Base-by-base conservation (phyloP, 129 eudicot genomes). In the Centrapalus pauciflorus region DNA sequence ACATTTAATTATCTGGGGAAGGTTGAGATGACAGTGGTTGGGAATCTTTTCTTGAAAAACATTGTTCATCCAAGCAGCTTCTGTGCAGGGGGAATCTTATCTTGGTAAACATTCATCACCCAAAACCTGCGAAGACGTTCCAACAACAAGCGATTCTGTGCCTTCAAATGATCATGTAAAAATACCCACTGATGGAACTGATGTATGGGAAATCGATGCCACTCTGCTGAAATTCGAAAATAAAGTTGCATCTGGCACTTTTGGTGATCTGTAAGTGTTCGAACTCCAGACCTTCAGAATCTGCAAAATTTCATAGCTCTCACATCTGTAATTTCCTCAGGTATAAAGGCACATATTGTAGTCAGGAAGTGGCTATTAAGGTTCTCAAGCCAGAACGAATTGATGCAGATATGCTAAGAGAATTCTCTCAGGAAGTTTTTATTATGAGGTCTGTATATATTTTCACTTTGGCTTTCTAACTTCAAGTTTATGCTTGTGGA, bases 281-380 rank as follows among this genome's bases (percentile, higher is more conserved):
- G 43, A 67, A 55, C 40, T 26, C 26, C 35, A 17, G 4, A 27
- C 40, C 16, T 62, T 20, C 54, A 8, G 28, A 49, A 68, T 70
- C 2, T 41, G 40, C 1, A 16, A 40, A 35, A 19, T 8, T 11
- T 72, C n/a, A 13, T 56, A 27, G 45, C 50, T 43, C 27, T 78
- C 17, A 76, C 58, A 27, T 56, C 1, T 33, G 19, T 70, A 24
- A 19, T 67, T 34, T 70, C 21, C 61, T 71, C 77, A 88, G 96
- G 66, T 84, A 81, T 73, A 88, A 78, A 82, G 96, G 96, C 61
- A 80, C 78, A 29, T 88, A 88, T 77, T 82, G 89, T 67, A 81
- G 86, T 69, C 96, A 84, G 66, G 88, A 84, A 57, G 96, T 88
- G 61, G 96, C 91, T 50, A 88, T 88, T 40, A 88, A 88, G 76